Percentiles rank a stretch among this genome's conserved stretches.
phyloP scores from a whole-genome alignment of 768 basidiomycete genomes.

The Sistotremastrum niveocremeum region DNA sequence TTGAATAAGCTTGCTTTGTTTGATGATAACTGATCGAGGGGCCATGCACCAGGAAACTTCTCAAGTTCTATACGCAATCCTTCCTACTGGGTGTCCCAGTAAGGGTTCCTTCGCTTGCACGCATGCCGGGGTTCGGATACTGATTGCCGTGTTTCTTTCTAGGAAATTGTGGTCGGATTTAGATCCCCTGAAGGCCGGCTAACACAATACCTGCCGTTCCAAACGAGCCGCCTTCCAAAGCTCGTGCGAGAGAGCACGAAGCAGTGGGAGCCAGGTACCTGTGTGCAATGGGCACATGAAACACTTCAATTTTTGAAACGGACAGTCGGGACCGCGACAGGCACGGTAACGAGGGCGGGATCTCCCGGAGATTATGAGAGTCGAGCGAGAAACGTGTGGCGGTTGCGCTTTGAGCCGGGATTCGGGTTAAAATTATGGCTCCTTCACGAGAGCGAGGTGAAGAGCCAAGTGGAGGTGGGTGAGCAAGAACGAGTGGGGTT shows the following conservation, averaged over 20 bases:
- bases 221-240: constrained; percentile 69
- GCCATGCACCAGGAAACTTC: constrained; percentile 48
- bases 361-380: constrained; percentile 12
- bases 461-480: constrained; percentile 40
- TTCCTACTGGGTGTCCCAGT: constrained; percentile 88
- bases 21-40: background rate
- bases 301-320: constrained; percentile 42
- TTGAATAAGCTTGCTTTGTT: background rate
- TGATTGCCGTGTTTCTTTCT: constrained; percentile 2
- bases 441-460: constrained; percentile 35
- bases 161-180: constrained; percentile 84
- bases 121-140: background rate
- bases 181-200: constrained; percentile 64
- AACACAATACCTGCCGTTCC: constrained; percentile 53
- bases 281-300: constrained; percentile 58
- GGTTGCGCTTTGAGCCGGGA: constrained; percentile 49
- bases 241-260: constrained; percentile 58
- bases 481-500: constrained; percentile 67
- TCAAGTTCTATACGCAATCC: constrained; percentile 87
- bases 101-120: constrained; percentile 12
- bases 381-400: constrained; percentile 40
- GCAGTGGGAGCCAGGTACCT: constrained; percentile 66
- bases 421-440: constrained; percentile 37
- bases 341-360: constrained; percentile 17
- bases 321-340: background rate